These are phyloP conservation scores for Ceratocystis lukuohia DNA, from an alignment of 2,329 filamentous ascomycete genomes.

Conservation along the genomic window DNA sequence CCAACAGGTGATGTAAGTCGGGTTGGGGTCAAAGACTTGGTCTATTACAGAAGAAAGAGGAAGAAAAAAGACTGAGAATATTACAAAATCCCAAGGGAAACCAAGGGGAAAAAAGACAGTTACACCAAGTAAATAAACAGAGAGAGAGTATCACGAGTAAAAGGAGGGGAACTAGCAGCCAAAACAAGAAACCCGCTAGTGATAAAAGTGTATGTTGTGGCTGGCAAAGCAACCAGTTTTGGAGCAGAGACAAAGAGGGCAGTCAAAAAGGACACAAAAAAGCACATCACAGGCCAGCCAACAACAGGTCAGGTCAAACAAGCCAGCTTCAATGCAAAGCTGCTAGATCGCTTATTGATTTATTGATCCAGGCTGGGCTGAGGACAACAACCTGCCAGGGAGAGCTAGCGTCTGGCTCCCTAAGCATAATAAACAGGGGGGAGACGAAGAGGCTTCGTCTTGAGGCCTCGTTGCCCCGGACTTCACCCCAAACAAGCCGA, in stretches of 20 bases:
- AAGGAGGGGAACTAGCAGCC: neutral
- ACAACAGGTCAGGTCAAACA: no score
- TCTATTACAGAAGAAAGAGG: conserved; percentile 13
- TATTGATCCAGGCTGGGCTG: neutral
- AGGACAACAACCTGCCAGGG: neutral
- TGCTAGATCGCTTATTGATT: neutral
- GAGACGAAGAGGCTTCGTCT: neutral
- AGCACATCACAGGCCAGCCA: neutral
- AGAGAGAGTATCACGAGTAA: conserved; percentile 19
- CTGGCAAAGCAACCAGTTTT: neutral
- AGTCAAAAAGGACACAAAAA: neutral
- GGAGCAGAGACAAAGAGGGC: neutral
- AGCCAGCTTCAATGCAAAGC: neutral
- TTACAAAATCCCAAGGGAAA: neutral
- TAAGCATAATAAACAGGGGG: conserved; percentile 1
- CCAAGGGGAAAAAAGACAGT: neutral
- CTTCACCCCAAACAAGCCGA: neutral
- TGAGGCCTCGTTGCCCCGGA: neutral
- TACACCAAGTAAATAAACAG: conserved; percentile 5
- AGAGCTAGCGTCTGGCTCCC: neutral
- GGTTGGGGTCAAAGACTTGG: neutral
- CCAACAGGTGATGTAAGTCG: neutral
- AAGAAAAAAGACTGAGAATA: conserved; percentile 14
- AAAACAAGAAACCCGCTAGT: neutral
- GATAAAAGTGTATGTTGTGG: neutral